phyloP scores from a whole-genome alignment of 495 filamentous ascomycete genomes.

The Tuber microsphaerosporum region DNA sequence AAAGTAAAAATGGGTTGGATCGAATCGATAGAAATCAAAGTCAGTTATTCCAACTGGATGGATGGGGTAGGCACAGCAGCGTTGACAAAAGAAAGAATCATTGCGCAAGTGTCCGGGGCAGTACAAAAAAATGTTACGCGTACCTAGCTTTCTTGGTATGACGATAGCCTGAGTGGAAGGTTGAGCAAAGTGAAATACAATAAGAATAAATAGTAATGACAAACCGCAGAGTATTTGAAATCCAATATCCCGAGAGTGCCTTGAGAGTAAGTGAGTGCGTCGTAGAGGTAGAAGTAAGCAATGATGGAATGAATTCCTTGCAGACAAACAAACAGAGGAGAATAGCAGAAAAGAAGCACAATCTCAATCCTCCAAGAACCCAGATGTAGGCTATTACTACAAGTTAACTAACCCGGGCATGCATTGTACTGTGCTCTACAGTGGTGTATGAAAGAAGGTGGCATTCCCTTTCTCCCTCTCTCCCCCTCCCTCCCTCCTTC shows the following conservation, averaged over 20 bases:
- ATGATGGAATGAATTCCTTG: not conserved
- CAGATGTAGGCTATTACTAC: not conserved
- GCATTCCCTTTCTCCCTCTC: not conserved
- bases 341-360: not conserved
- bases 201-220: not conserved
- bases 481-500: no score
- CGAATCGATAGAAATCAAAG: not conserved
- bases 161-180: not conserved
- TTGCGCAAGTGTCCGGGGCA: conserved; percentile 3
- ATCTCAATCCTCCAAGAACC: not conserved
- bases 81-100: not conserved
- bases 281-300: not conserved
- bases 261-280: not conserved
- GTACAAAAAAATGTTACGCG: not conserved
- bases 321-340: not conserved
- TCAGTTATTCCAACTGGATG: not conserved
- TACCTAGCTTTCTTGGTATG: not conserved
- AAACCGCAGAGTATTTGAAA: not conserved
- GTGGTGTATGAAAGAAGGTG: not conserved
- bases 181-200: not conserved
- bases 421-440: not conserved
- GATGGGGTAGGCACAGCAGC: not conserved
- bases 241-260: not conserved
- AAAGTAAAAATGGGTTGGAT: not conserved
- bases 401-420: not conserved